Base-by-base conservation (phyloP, 2,329 filamentous ascomycete genomes). In the Ophiostoma sp. region DNA sequence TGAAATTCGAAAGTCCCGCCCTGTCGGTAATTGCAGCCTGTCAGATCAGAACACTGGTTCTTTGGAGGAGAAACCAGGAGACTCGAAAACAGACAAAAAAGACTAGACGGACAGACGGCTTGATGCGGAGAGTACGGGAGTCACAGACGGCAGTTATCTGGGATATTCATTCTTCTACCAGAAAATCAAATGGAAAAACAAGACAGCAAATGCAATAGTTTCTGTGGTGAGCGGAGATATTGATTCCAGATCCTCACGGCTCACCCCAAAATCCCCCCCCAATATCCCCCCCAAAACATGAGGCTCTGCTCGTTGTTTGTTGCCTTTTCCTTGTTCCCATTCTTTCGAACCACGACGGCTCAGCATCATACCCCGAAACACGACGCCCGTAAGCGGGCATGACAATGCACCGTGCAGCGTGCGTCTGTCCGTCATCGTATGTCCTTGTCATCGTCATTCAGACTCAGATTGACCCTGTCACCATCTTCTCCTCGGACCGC, bases 11-110 rank as follows among this genome's bases (percentile, higher is more conserved):
- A 42, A 11, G 11, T 63, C 17, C 57, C 57, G 57, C 57, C 57
- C 57, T 63, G 31, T 39, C 57, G 57, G 57, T 39, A 63, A 63
- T 63, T 63, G 15, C 55, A 31, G 52, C 52, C 55, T 57, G 25
- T 31, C 52, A 17, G 52, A 31, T 28, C 52, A 57, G 52, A 50
- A n/a, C 48, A 50, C 48, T 50, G 48, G 48, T 50, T n/a, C 6
- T 6, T 50, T n/a, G 48, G 7, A 12, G 50, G 15, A 19, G 42
- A 12, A 15, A 45, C 42, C 42, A 45, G 9, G 15, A 17, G 42
- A 45, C 42, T 15, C 17, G 15, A 55, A 25, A 55, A 25, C n/a
- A 28, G n/a, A 25, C 50, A 25, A 25, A 55, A 19, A 48, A 17
- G 42, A 48, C 42, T 15, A 48, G 42, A 48, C 42, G 15, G 42